Conservation (phyloP, 352 stramenopile genomes). For the Thraustotheca clavata region DNA sequence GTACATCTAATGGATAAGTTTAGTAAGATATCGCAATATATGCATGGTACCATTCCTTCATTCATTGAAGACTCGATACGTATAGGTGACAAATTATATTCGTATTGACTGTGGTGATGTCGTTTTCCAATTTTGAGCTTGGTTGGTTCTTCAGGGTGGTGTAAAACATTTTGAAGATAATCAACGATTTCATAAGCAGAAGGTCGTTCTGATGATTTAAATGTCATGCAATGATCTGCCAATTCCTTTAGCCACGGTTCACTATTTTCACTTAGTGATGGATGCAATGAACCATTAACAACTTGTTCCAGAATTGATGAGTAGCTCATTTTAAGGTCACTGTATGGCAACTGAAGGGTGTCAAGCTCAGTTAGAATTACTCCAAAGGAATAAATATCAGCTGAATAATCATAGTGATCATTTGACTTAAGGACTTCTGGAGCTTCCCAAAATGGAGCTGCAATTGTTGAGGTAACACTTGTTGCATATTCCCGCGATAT, state of each 20-base stretch:
- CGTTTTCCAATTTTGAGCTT: too few relatives aligned
- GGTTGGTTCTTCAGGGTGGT: too few relatives aligned
- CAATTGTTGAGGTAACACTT: neutral
- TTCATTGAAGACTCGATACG: too few relatives aligned
- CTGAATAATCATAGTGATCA: neutral
- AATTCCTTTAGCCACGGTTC: neutral
- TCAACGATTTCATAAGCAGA: neutral
- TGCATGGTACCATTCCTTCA: too few relatives aligned
- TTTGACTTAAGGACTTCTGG: neutral
- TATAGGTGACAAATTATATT: too few relatives aligned
- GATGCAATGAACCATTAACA: neutral
- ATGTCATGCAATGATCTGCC: neutral
- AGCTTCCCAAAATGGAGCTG: conserved; percentile 3
- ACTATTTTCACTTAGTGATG: neutral
- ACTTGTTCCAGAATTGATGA: too few relatives aligned
- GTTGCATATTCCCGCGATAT: neutral
- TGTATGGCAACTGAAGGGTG: conserved; percentile 41
- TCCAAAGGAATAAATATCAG: conserved; percentile 19
- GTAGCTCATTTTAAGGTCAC: too few relatives aligned
- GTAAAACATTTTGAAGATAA: neutral
- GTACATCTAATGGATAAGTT: too few relatives aligned
- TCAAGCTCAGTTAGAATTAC: conserved; percentile 37
- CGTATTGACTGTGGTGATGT: too few relatives aligned
- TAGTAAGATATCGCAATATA: too few relatives aligned
- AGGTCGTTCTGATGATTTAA: neutral